phyloP scores from a whole-genome alignment of 257 asterid species.

The Salvia rosmarinus region DNA sequence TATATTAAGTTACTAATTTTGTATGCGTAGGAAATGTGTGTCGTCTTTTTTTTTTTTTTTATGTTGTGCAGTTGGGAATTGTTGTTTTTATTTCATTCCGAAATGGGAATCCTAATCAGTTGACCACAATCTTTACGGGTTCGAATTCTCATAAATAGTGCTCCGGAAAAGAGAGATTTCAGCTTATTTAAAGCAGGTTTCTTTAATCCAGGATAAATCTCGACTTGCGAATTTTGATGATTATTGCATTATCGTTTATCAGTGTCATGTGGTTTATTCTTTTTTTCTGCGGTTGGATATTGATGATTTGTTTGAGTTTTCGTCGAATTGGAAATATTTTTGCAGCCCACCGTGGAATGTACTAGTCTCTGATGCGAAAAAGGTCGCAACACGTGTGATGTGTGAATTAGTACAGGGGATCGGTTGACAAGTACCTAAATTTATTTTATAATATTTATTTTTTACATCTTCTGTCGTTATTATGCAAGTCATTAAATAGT shows the following conservation, averaged over 20 bases:
- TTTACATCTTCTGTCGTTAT: neutral
- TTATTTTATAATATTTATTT: neutral
- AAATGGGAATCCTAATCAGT: neutral
- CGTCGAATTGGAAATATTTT: neutral
- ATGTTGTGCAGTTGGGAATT: neutral
- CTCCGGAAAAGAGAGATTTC: neutral
- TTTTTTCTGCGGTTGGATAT: neutral
- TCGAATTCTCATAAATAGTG: neutral
- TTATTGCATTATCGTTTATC: neutral
- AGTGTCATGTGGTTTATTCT: neutral
- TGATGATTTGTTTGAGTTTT: neutral
- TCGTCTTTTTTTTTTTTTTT: neutral
- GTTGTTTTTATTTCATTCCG: neutral
- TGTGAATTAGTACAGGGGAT: neutral
- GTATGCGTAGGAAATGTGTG: neutral
- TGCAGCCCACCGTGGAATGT: conserved; percentile 20
- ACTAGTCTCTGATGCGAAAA: neutral
- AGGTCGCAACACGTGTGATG: neutral
- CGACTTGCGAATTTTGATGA: neutral
- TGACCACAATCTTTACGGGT: neutral
- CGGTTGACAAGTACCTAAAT: neutral
- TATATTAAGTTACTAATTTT: conserved; percentile 2
- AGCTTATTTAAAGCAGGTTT: neutral
- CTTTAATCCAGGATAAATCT: conserved; percentile 3
- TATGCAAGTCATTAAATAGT: no score